These are phyloP conservation scores for Tetrapisispora phaffii DNA, from an alignment of 805 yeast species.

Conservation along the genomic window DNA sequence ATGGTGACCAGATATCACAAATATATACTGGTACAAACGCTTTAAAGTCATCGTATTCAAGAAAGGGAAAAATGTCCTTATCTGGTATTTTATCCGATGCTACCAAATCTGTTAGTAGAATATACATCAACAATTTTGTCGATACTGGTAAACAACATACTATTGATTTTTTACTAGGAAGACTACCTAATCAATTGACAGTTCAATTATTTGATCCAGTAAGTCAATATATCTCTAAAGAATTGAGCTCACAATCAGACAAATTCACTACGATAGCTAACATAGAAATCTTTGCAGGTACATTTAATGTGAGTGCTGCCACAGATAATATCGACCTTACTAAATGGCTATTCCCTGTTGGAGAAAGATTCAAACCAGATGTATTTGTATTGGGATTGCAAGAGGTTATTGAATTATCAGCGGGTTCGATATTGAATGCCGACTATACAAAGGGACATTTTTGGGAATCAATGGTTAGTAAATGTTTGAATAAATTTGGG, in stretches of 20 bases:
- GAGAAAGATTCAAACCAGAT: conserved; percentile 51
- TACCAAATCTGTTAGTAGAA: conserved; percentile 86
- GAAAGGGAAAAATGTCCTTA: conserved; percentile 91
- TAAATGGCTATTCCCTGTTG: conserved; percentile 75
- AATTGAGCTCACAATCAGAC: conserved; percentile 34
- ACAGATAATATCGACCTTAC: conserved; percentile 44
- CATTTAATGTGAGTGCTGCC: conserved; percentile 76
- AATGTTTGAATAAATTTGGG: conserved; percentile 47
- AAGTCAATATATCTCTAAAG: conserved; percentile 62
- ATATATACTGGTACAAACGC: conserved; percentile 98
- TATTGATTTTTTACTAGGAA: conserved; percentile 77
- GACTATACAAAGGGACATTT: conserved; percentile 63
- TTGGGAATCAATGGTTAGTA: conserved; percentile 68
- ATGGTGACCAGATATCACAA: conserved; percentile 92
- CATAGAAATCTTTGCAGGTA: conserved; percentile 66
- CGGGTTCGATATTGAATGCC: conserved; percentile 78
- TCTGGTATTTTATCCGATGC: conserved; percentile 96
- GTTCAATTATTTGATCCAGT: conserved; percentile 81
- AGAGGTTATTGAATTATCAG: conserved; percentile 86
- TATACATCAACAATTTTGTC: conserved; percentile 90
- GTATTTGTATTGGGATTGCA: conserved; percentile 82
- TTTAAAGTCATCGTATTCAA: conserved; percentile 81
- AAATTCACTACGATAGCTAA: conserved; percentile 51
- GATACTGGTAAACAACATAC: conserved; percentile 82
- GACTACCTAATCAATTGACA: conserved; percentile 55